Evolutionary conservation across 495 filamentous ascomycete genomes (phyloP), one percentile per base, ranked within the genome.

Genomic region (Amphirosellinia nigrospora): DNA sequence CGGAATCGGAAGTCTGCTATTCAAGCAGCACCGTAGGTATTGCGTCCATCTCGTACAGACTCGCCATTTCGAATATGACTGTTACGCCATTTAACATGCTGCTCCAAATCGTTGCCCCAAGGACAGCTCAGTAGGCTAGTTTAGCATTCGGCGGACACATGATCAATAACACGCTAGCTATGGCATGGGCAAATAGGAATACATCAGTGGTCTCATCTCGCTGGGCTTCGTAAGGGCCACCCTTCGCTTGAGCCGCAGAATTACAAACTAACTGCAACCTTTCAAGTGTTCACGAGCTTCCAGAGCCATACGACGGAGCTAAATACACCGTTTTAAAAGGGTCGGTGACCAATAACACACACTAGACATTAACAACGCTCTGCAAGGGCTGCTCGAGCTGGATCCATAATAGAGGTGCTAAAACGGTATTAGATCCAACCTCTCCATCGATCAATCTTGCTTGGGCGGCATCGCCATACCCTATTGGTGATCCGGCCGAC

Each of bases 101-200:
- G 10, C 71, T 82, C n/a, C 78, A 79, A 65, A 79, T 82, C 36
- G 72, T 71, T 8, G 80, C 80, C 2, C 79, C 80, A 58, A 79
- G 74, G 70, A 59, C 77, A 21, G 76, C 76, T 26, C 79, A 79
- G 41, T 82, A 79, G 80, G 80, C 79, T 0, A 79, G 76, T 7
- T 56, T 82, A 6, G 80, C 79, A 5, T 81, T 79, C 74, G 80
- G 80, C 26, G 80, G 79, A 45, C 58, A 64, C 70, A 82, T 82
- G 80, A 71, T 73, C 62, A 81, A 81, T 71, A 81, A 82, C 73
- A 79, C 80, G 19, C 72, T 82, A 60, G 75, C 75, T 5, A 75
- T 82, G 15, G 77, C 69, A 15, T 82, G 80, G 80, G 71, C 79
- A 19, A 80, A 75, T 68, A 75, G 72, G 11, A 48, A 60, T 39